phyloP scores from a whole-genome alignment of 352 stramenopile species.

The Pythium aquatile region DNA sequence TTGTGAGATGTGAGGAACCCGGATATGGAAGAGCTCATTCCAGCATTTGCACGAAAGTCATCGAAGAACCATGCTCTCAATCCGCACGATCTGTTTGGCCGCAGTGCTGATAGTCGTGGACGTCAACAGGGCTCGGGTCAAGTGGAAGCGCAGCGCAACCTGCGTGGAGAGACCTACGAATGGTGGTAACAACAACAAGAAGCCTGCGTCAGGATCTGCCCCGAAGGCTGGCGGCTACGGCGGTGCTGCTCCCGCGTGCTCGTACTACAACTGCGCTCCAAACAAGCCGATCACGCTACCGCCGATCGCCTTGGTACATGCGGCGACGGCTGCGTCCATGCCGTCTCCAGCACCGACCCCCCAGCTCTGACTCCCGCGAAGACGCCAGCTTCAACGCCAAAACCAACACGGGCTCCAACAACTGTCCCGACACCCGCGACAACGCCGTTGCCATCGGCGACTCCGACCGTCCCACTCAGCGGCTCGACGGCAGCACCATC shows the following conservation, averaged over 20 bases:
- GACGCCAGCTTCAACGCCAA: constrained; percentile 4
- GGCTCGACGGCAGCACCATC: not conserved
- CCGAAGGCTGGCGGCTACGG: not conserved
- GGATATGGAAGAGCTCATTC: not conserved
- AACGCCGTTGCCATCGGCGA: not conserved
- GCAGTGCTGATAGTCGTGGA: constrained; percentile 3
- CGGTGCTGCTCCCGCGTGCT: not conserved
- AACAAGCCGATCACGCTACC: constrained; percentile 12
- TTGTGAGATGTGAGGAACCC: not conserved
- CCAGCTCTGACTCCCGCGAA: not conserved
- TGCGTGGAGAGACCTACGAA: constrained; percentile 8
- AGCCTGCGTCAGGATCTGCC: not conserved
- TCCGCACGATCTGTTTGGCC: constrained; percentile 9
- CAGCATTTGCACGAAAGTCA: constrained; percentile 1
- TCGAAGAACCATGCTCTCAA: constrained; percentile 4
- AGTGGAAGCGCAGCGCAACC: constrained; percentile 1
- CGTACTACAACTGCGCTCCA: constrained; percentile 4
- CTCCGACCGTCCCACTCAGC: not conserved
- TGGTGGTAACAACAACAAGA: constrained; percentile 4
- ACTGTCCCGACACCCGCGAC: not conserved
- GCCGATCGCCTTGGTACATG: not conserved
- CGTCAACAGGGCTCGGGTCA: not conserved
- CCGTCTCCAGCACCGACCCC: not conserved
- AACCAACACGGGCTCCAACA: not conserved
- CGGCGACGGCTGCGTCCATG: not conserved